Base-by-base conservation (phyloP, 2,329 filamentous ascomycete species). In the Sarocladium oryzae region DNA sequence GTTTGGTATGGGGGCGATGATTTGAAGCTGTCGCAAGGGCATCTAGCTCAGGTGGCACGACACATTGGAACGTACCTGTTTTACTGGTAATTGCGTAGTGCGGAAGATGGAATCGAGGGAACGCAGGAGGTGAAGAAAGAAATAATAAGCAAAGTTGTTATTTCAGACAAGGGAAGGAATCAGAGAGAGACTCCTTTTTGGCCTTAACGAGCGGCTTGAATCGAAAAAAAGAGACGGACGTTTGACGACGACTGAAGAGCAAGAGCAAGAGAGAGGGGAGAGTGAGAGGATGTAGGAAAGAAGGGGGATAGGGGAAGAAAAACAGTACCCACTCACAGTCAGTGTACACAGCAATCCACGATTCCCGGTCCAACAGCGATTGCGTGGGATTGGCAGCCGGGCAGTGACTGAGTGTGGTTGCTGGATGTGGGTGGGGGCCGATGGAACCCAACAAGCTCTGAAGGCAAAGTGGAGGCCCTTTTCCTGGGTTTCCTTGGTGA, bases 191-290 rank as follows among this genome's bases (percentile, higher is more conserved):
- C 3, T 24, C 32, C 46, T 37, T 49, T 49, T 32, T 38, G 52
- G 51, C 54, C 51, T 51, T 52, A 55, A 55, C 54, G 54, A 55
- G 52, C 36, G 54, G 54, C 54, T 52, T 51, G 54, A 55, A 55
- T 48, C 24, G 40, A 55, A 51, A n/a, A n/a, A n/a, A n/a, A 38
- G 32, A 51, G 32, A 51, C 26, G 28, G 43, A 48, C 38, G 32
- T 40, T 16, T 35, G 48, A 50, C 41, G 50, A 54, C 32, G 30
- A 50, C 51, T 52, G 36, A 37, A 46, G 37, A 28, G 46, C 15
- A 8, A 28, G 18, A 32, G 18, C 11, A 45, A 37, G 54, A 63
- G 63, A 66, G 65, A 58, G 59, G 61, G 46, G 24, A 49, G 41
- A 54, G 43, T 37, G 53, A 41, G 41, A 51, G 54, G 45, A 56